Conservation (phyloP, 108 stramenopile species). For the Cyclotella atomus region DNA sequence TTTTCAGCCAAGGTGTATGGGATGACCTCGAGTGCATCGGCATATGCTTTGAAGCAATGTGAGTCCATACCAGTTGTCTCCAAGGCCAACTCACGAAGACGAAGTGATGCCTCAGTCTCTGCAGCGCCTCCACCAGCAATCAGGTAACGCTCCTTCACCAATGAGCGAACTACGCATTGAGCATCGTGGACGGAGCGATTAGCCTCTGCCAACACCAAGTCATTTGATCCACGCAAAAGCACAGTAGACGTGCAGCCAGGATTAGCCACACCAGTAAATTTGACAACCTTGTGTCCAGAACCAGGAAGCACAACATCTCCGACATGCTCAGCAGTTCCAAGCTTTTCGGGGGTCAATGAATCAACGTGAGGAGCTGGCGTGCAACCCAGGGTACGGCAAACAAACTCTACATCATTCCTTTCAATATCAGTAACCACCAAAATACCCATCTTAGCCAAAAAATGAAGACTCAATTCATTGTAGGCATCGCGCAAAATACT, state of each 20-base stretch:
- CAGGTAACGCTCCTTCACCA: constrained; percentile 95
- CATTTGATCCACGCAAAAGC: constrained; percentile 95
- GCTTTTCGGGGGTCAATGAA: constrained; percentile 89
- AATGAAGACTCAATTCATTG: constrained; percentile 98
- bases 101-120: constrained; percentile 93
- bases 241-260: constrained; percentile 93
- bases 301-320: constrained; percentile 96
- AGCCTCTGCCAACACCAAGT: constrained; percentile 98
- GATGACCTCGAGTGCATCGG: constrained; percentile 97
- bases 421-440: constrained; percentile 98
- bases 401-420: constrained; percentile 95
- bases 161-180: constrained; percentile 96
- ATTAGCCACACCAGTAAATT: constrained; percentile 94
- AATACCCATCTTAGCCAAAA: constrained; percentile 99
- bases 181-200: constrained; percentile 99
- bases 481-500: constrained; percentile 98
- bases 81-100: constrained; percentile 80
- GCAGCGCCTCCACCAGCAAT: constrained; percentile 99
- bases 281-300: constrained; percentile 92
- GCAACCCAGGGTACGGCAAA: constrained; percentile 93
- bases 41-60: constrained; percentile 97
- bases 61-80: constrained; percentile 90
- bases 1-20: constrained; percentile 99
- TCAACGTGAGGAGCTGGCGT: constrained; percentile 97
- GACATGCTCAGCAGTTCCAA: constrained; percentile 87